These are phyloP conservation scores for Trypanosomatidae sp. DNA, from an alignment of 208 protist species.

Conservation along the genomic window DNA sequence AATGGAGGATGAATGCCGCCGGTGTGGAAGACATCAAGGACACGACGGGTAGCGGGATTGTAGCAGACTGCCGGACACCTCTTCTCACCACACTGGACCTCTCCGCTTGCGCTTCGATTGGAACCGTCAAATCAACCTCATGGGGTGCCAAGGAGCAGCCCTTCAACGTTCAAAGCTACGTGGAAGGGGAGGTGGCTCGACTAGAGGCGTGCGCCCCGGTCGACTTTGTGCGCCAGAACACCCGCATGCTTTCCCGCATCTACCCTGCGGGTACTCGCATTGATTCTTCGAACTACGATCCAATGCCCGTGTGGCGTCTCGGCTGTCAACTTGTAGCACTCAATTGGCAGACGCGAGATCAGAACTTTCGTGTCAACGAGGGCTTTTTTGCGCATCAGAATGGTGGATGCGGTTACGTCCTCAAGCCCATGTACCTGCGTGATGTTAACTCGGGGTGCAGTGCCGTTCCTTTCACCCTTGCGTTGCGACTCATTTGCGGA, in stretches of 20 bases:
- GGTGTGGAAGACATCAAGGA: conserved; percentile 44
- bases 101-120: conserved; percentile 43
- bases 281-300: conserved; percentile 93
- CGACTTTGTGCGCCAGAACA: conserved; percentile 57
- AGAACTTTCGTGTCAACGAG: conserved; percentile 71
- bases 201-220: conserved; percentile 15
- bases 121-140: conserved; percentile 32
- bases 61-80: conserved; percentile 12
- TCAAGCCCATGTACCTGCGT: conserved; percentile 86
- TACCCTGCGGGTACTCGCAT: conserved; percentile 94
- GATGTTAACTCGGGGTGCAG: neutral
- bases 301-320: conserved; percentile 64
- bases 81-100: conserved; percentile 19
- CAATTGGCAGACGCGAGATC: conserved; percentile 88
- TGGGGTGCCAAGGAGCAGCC: conserved; percentile 41
- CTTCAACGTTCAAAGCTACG: conserved; percentile 62
- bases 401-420: conserved; percentile 92
- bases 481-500: conserved; percentile 49
- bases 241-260: conserved; percentile 73
- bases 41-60: conserved; percentile 37
- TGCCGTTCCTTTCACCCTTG: conserved; percentile 20
- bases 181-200: conserved; percentile 34
- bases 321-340: conserved; percentile 92
- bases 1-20: conserved; percentile 51
- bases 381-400: conserved; percentile 91